phyloP scores from a whole-genome alignment of 2,329 filamentous ascomycete genomes.

The Blumeria graminis region DNA sequence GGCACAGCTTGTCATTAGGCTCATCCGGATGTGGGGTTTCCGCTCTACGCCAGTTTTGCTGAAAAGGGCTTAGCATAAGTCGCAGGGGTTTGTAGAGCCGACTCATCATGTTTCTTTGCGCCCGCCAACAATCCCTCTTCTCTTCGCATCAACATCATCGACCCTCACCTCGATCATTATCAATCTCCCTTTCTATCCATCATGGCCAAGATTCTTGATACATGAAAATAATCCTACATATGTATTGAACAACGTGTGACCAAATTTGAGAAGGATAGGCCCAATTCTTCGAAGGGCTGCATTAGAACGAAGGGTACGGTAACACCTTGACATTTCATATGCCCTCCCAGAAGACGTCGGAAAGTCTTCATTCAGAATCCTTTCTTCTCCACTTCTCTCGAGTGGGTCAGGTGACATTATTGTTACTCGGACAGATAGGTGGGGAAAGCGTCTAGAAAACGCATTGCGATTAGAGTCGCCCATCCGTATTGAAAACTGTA shows the following conservation, averaged over 20 bases:
- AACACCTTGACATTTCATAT: slow-evolving; percentile 14
- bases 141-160: slow-evolving; percentile 3
- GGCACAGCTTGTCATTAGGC: not conserved
- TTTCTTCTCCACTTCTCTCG: not conserved
- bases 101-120: not conserved
- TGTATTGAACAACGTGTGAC: slow-evolving; percentile 14
- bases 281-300: slow-evolving; percentile 4
- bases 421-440: not conserved
- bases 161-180: slow-evolving; percentile 3
- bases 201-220: slow-evolving; percentile 12
- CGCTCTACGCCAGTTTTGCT: not conserved
- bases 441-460: slow-evolving; percentile 2
- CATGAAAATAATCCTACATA: slow-evolving; percentile 15
- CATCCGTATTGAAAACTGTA: slow-evolving; percentile 1
- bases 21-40: not conserved
- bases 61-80: not conserved
- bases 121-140: slow-evolving; percentile 1
- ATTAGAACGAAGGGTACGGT: slow-evolving; percentile 14
- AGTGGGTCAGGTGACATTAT: slow-evolving; percentile 2
- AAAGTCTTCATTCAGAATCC: slow-evolving; percentile 1
- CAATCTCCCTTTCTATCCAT: slow-evolving; percentile 7
- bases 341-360: slow-evolving; percentile 4
- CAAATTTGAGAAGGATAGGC: slow-evolving; percentile 6
- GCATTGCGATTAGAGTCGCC: slow-evolving; percentile 2
- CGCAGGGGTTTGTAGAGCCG: not conserved